Conservation (phyloP, 257 asterid genomes). For the Lithospermum erythrorhizon region DNA sequence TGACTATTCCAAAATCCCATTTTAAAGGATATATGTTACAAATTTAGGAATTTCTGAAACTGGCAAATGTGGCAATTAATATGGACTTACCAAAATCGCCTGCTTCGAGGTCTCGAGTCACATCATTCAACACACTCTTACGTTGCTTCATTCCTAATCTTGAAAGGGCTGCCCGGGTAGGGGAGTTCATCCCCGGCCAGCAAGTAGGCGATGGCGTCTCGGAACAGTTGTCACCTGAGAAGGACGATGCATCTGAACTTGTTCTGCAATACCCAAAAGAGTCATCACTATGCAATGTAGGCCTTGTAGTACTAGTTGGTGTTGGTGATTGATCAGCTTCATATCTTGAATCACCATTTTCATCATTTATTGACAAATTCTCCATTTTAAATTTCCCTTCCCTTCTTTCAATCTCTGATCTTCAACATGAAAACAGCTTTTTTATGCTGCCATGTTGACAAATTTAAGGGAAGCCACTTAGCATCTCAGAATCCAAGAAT, state of each 20-base stretch:
- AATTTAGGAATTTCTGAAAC: not conserved
- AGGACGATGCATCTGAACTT: slow-evolving; percentile 54
- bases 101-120: slow-evolving; percentile 18
- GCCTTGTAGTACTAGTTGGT: slow-evolving; percentile 24
- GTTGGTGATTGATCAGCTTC: slow-evolving; percentile 36
- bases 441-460: not conserved
- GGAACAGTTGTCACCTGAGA: slow-evolving; percentile 48
- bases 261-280: slow-evolving; percentile 49
- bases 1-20: not conserved
- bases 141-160: slow-evolving; percentile 57
- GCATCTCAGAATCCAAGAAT: slow-evolving; percentile 16
- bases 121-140: slow-evolving; percentile 33
- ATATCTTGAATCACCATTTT: slow-evolving; percentile 43
- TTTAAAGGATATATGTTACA: not conserved
- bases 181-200: slow-evolving; percentile 72
- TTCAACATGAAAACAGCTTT: not conserved
- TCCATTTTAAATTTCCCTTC: slow-evolving; percentile 26
- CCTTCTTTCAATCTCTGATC: not conserved
- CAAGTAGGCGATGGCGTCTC: slow-evolving; percentile 46
- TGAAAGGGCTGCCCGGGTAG: slow-evolving; percentile 46
- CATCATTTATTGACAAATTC: slow-evolving; percentile 30
- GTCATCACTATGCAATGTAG: slow-evolving; percentile 31
- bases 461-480: slow-evolving; percentile 4
- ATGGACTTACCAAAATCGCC: slow-evolving; percentile 50
- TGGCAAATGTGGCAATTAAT: not conserved